Evolutionary conservation across 495 filamentous ascomycete genomes (phyloP).

Genomic region (Aspergillus biplanus): DNA sequence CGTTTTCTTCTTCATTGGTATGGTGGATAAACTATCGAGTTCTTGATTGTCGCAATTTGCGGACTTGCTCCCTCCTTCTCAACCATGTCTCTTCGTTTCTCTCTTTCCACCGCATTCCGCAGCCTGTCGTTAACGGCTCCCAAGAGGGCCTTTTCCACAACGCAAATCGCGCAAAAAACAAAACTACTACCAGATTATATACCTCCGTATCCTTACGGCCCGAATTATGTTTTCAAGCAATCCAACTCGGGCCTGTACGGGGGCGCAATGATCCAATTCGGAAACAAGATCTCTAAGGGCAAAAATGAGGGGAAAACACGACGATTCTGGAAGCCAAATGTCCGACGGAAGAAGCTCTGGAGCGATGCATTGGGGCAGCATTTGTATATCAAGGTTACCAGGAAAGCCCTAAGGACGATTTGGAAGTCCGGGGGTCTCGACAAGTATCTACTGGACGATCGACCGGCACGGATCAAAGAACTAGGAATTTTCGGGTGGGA

Average conservation of each 20-base stretch:
- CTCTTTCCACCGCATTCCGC: slow-evolving; percentile 47
- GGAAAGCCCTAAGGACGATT: slow-evolving; percentile 80
- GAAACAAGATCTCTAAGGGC: slow-evolving; percentile 81
- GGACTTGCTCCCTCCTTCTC: slow-evolving; percentile 34
- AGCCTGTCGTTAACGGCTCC: slow-evolving; percentile 44
- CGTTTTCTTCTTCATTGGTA: slow-evolving; percentile 18
- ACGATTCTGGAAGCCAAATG: slow-evolving; percentile 86
- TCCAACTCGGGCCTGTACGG: slow-evolving; percentile 87
- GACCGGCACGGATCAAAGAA: slow-evolving; percentile 73
- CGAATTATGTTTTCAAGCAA: slow-evolving; percentile 80
- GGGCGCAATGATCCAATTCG: slow-evolving; percentile 75
- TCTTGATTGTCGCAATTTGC: slow-evolving; percentile 34
- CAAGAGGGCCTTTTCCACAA: slow-evolving; percentile 50
- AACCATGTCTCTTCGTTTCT: slow-evolving; percentile 41
- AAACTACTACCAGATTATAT: slow-evolving; percentile 47
- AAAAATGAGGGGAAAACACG: slow-evolving; percentile 80
- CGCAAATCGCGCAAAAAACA: slow-evolving; percentile 37
- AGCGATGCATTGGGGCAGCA: slow-evolving; percentile 64
- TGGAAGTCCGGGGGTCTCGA: slow-evolving; percentile 87
- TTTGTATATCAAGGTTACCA: slow-evolving; percentile 74
- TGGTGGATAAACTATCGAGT: slow-evolving; percentile 19
- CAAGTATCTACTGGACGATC: slow-evolving; percentile 81
- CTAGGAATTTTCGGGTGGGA: slow-evolving; percentile 87
- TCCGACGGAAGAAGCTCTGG: slow-evolving; percentile 76
- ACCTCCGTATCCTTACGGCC: slow-evolving; percentile 85